These are phyloP conservation scores for Cladosporium colombiae DNA, from an alignment of 2,329 filamentous ascomycete genomes.

Conservation along the genomic window DNA sequence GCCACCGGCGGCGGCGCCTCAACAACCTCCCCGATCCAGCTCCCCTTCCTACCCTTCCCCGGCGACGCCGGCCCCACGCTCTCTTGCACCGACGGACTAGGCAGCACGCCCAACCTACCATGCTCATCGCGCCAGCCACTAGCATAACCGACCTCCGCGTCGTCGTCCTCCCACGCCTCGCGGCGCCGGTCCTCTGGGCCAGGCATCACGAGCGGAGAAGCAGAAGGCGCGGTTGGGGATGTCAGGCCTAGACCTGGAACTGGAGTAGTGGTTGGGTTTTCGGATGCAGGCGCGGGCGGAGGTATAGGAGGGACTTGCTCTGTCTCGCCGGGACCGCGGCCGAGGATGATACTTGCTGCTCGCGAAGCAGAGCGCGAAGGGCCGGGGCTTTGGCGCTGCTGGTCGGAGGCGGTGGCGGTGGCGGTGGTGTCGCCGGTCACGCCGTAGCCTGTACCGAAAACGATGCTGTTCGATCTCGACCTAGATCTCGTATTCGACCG, in stretches of 20 bases:
- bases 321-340: not conserved
- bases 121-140: not conserved
- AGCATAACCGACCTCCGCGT: not conserved
- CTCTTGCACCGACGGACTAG: slow-evolving; percentile 27
- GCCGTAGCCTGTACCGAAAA: not conserved
- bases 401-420: too few relatives aligned
- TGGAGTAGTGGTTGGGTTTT: not conserved
- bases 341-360: slow-evolving; percentile 4
- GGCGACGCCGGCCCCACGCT: not conserved
- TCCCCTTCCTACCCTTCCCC: slow-evolving; percentile 9
- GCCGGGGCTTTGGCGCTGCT: slow-evolving; percentile 6
- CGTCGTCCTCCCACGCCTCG: slow-evolving; percentile 19
- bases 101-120: slow-evolving; percentile 32
- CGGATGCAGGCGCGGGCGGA: not conserved
- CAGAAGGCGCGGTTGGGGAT: not conserved
- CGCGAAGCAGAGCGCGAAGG: slow-evolving; percentile 11
- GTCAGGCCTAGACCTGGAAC: too few relatives aligned
- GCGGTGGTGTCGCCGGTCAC: not conserved
- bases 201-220: slow-evolving; percentile 18
- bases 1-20: slow-evolving; percentile 24
- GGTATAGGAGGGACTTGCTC: not conserved
- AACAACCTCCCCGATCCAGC: slow-evolving; percentile 24
- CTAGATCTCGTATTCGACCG: not conserved
- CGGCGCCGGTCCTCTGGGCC: slow-evolving; percentile 8
- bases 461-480: not conserved